phyloP scores from a whole-genome alignment of 2,329 filamentous ascomycete genomes.

The Colletotrichum simmondsii region DNA sequence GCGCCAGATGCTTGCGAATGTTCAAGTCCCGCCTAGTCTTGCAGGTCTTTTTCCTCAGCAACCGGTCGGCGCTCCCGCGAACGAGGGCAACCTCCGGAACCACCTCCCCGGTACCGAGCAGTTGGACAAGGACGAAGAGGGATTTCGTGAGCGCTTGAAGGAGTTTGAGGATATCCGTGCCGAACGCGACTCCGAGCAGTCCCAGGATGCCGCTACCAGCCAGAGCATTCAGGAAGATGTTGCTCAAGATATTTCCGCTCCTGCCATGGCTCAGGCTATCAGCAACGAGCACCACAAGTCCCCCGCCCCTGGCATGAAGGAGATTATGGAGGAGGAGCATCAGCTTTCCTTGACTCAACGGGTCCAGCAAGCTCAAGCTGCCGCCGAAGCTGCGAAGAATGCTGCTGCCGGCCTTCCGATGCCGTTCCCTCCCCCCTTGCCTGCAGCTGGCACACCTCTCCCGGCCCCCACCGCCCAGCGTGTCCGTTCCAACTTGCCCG shows the following conservation, averaged over 20 bases:
- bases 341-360: constrained; percentile 81
- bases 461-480: constrained; percentile 91
- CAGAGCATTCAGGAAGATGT: constrained; percentile 35
- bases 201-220: constrained; percentile 41
- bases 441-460: constrained; percentile 81
- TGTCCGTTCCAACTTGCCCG: constrained; percentile 84
- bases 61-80: constrained; percentile 48
- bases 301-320: constrained; percentile 31
- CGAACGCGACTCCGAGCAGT: constrained; percentile 71
- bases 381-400: constrained; percentile 58
- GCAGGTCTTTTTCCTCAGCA: constrained; percentile 45
- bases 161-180: constrained; percentile 85
- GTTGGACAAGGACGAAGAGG: constrained; percentile 65
- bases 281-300: constrained; percentile 30
- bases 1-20: constrained; percentile 61
- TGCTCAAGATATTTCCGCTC: constrained; percentile 13
- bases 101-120: constrained; percentile 63
- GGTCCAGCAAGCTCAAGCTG: constrained; percentile 78
- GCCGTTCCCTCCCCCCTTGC: constrained; percentile 77
- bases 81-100: constrained; percentile 52
- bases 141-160: constrained; percentile 77
- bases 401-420: constrained; percentile 75
- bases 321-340: constrained; percentile 36
- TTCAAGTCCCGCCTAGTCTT: constrained; percentile 45
- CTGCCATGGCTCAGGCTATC: constrained; percentile 28